Conservation (phyloP, 352 stramenopile genomes). For the Pythium periplocum region DNA sequence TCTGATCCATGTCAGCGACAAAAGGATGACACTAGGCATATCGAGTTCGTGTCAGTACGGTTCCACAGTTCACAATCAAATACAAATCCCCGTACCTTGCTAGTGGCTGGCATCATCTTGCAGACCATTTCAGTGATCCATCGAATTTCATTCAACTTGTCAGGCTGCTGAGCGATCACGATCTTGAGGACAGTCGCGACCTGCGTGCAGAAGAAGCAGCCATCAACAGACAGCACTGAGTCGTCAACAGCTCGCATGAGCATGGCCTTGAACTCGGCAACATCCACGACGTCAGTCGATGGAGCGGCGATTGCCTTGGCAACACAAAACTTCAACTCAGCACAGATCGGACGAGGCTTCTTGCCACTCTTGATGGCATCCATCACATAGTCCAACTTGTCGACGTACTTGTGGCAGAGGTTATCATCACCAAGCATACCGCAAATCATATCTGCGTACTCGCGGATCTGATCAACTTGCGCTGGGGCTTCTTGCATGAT, state of each 20-base stretch:
- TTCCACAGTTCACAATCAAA: neutral
- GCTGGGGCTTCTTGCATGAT: conserved; percentile 49
- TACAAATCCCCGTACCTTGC: conserved; percentile 36
- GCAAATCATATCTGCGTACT: conserved; percentile 73
- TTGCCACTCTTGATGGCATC: conserved; percentile 57
- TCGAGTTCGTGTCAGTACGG: no score
- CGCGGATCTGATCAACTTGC: conserved; percentile 47
- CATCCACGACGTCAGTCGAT: neutral
- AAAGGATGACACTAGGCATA: conserved; percentile 48
- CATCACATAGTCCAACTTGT: conserved; percentile 60
- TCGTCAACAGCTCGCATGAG: conserved; percentile 12
- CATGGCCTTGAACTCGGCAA: neutral
- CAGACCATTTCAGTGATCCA: conserved; percentile 62
- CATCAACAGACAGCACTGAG: conserved; percentile 31
- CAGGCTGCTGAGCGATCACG: conserved; percentile 44
- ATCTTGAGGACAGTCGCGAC: conserved; percentile 46
- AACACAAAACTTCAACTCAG: conserved; percentile 50
- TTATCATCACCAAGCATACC: conserved; percentile 58
- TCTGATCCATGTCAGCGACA: conserved; percentile 48
- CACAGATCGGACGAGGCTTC: conserved; percentile 61
- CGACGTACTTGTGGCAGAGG: conserved; percentile 61
- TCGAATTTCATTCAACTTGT: conserved; percentile 49
- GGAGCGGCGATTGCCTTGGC: conserved; percentile 1
- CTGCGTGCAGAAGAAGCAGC: conserved; percentile 74
- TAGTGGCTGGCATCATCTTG: conserved; percentile 41